phyloP scores from a whole-genome alignment of 495 filamentous ascomycete genomes.

The Xylaria scruposa region DNA sequence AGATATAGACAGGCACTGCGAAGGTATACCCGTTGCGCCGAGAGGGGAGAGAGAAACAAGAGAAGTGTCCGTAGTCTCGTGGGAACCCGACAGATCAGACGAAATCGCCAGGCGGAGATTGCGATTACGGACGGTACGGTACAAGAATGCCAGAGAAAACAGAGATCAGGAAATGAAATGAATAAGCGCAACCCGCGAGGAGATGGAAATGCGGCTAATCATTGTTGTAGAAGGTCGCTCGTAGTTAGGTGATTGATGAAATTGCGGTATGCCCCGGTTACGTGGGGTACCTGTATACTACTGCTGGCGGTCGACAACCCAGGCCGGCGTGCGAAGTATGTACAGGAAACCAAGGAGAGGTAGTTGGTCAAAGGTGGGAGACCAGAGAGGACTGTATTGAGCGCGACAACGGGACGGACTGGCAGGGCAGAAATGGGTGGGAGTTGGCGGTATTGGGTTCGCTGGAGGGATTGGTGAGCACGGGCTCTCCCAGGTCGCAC shows the following conservation, averaged over 20 bases:
- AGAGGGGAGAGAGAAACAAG: neutral
- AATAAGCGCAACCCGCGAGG: constrained; percentile 55
- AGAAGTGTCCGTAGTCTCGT: constrained; percentile 31
- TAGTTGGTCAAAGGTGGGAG: constrained; percentile 20
- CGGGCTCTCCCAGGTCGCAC: constrained; percentile 28
- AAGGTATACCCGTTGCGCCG: constrained; percentile 1
- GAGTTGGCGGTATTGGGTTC: constrained; percentile 10
- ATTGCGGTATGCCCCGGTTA: constrained; percentile 20
- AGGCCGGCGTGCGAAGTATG: constrained; percentile 21
- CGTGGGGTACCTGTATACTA: constrained; percentile 18
- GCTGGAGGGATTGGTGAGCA: constrained; percentile 28
- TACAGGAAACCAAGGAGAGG: constrained; percentile 27
- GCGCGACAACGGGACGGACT: constrained; percentile 33
- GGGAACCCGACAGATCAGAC: constrained; percentile 24
- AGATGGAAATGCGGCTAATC: constrained; percentile 56
- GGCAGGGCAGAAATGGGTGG: constrained; percentile 25
- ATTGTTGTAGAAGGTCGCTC: constrained; percentile 49
- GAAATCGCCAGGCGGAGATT: constrained; percentile 27
- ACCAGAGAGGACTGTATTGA: constrained; percentile 39
- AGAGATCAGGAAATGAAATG: constrained; percentile 57
- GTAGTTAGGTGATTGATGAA: constrained; percentile 28
- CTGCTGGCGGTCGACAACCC: constrained; percentile 23
- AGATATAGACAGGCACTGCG: constrained; percentile 22
- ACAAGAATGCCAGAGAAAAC: constrained; percentile 33
- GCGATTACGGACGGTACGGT: constrained; percentile 33